Conservation (phyloP, 441 rosid genomes). For the Breynia disticha region DNA sequence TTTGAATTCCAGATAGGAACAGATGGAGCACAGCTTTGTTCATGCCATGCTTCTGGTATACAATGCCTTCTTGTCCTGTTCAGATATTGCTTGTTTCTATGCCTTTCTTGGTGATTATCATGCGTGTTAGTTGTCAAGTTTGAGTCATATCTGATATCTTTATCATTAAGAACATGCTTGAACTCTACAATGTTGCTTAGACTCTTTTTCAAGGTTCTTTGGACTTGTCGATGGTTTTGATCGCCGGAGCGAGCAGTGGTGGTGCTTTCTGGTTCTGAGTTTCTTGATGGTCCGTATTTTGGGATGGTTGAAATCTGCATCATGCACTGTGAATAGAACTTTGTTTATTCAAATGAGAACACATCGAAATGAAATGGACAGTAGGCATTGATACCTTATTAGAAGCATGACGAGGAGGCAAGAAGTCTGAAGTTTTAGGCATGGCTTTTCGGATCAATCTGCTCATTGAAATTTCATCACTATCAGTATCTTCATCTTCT, state of each 20-base stretch:
- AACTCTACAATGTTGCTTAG: constrained; percentile 34
- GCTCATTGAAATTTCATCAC: constrained; percentile 43
- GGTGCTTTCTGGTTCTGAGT: constrained; percentile 22
- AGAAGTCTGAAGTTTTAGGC: constrained; percentile 28
- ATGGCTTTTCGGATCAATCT: constrained; percentile 56
- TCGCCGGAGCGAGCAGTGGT: constrained; percentile 20
- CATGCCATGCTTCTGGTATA: constrained; percentile 37
- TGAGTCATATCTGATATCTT: constrained; percentile 30
- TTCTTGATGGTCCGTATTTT: constrained; percentile 40
- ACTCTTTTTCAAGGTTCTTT: constrained; percentile 36
- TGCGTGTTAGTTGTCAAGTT: constrained; percentile 7
- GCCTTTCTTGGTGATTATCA: constrained; percentile 23
- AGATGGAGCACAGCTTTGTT: constrained; percentile 26
- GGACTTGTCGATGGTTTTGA: constrained; percentile 20
- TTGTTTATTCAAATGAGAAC: neutral
- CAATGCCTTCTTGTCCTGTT: constrained; percentile 17
- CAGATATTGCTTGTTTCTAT: constrained; percentile 6
- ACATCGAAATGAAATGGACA: neutral
- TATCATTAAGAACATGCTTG: constrained; percentile 40
- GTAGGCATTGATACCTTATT: constrained; percentile 28
- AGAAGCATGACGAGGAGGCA: constrained; percentile 21
- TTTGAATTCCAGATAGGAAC: constrained; percentile 42
- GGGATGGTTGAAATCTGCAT: constrained; percentile 25
- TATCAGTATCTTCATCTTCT: constrained; percentile 31
- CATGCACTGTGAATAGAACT: constrained; percentile 15